These are phyloP conservation scores for Sungouiozyma intestinalis DNA, from an alignment of 805 yeast genomes.

Conservation along the genomic window DNA sequence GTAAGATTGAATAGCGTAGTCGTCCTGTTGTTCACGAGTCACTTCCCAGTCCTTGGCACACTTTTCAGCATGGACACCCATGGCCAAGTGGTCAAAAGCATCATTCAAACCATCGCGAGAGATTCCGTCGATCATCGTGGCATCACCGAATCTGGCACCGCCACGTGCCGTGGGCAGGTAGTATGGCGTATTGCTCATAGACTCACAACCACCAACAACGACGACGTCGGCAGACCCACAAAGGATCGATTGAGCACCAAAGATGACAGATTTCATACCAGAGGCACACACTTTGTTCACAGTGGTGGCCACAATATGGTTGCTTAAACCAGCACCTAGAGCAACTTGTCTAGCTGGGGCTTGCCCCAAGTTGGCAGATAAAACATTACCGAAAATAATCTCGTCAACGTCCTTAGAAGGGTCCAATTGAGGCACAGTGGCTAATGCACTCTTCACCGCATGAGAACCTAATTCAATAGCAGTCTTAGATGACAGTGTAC, in stretches of 20 bases:
- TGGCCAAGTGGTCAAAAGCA: conserved; percentile 77
- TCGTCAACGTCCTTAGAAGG: conserved; percentile 69
- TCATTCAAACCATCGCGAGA: conserved; percentile 89
- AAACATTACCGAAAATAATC: conserved; percentile 83
- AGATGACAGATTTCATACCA: conserved; percentile 82
- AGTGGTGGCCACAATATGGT: conserved; percentile 75
- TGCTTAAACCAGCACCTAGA: conserved; percentile 74
- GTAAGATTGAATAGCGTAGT: conserved; percentile 76
- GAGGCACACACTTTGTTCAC: conserved; percentile 97
- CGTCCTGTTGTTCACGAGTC: conserved; percentile 82
- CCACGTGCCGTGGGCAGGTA: conserved; percentile 75
- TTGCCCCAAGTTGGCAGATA: conserved; percentile 91
- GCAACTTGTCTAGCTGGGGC: conserved; percentile 98
- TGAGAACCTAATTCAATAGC: conserved; percentile 85
- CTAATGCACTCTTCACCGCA: conserved; percentile 84
- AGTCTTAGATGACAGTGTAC: conserved; percentile 60
- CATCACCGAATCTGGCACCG: conserved; percentile 87
- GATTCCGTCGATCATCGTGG: conserved; percentile 72
- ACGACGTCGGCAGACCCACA: conserved; percentile 88
- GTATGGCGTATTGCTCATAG: conserved; percentile 94
- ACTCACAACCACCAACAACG: conserved; percentile 95
- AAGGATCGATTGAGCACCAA: conserved; percentile 82
- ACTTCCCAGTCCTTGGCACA: conserved; percentile 76
- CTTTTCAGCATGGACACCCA: conserved; percentile 97
- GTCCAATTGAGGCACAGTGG: conserved; percentile 68